Evolutionary conservation across 305 asterid species (phyloP).

Genomic region (Fraxinus sp.): DNA sequence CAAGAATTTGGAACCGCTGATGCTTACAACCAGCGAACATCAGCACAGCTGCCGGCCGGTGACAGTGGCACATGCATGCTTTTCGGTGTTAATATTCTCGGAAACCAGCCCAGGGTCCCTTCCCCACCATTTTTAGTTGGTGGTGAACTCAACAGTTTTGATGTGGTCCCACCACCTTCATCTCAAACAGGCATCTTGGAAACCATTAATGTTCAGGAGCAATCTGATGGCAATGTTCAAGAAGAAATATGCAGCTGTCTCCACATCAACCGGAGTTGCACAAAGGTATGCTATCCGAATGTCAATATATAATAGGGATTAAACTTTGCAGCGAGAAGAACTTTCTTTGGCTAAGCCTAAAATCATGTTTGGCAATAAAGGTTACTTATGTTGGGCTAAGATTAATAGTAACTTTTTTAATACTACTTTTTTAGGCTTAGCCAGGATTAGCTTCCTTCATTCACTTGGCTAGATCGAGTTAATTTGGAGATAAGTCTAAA

Average conservation of each 20-base stretch:
- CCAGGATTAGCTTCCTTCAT: not conserved
- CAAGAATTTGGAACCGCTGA: not conserved
- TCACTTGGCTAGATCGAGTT: not conserved
- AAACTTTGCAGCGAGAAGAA: not conserved
- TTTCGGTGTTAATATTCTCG: not conserved
- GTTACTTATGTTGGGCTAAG: not conserved
- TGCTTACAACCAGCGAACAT: not conserved
- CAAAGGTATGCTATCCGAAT: not conserved
- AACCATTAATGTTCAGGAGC: not conserved
- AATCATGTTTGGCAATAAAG: not conserved
- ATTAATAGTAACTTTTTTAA: not conserved
- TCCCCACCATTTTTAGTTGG: not conserved
- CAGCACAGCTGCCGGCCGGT: not conserved
- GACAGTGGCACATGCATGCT: not conserved
- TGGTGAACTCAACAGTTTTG: not conserved
- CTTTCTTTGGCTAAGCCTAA: not conserved
- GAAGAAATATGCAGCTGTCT: not conserved
- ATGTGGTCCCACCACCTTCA: not conserved
- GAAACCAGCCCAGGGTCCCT: not conserved
- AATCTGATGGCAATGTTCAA: not conserved
- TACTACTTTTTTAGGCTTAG: not conserved
- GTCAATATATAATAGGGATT: not conserved
- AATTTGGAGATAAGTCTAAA: not conserved
- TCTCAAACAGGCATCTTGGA: not conserved
- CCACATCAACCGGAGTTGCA: not conserved